phyloP scores from a whole-genome alignment of 352 stramenopile genomes.

The Phytophthora citrophthora region DNA sequence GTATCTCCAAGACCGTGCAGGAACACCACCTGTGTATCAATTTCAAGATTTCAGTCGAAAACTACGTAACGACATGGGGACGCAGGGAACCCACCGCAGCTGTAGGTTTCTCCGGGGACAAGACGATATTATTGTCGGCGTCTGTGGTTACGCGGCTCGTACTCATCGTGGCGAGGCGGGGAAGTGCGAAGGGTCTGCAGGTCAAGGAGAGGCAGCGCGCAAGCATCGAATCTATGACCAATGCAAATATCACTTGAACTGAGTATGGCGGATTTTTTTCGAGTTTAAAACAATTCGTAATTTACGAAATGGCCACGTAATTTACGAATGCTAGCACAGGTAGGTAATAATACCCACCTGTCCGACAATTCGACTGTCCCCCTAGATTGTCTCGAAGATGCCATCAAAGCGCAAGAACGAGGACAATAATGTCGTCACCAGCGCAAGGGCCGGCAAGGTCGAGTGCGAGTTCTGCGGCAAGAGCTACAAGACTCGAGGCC shows the following conservation, averaged over 20 bases:
- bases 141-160: conserved; percentile 37
- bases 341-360: too few species aligned
- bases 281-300: too few species aligned
- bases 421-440: too few species aligned
- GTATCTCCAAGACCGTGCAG: conserved; percentile 94
- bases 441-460: neutral
- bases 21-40: conserved; percentile 60
- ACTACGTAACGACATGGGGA: too few species aligned
- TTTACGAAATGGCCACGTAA: too few species aligned
- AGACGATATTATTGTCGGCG: conserved; percentile 42
- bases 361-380: too few species aligned
- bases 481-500: neutral
- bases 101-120: conserved; percentile 41
- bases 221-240: conserved; percentile 19
- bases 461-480: neutral
- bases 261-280: neutral
- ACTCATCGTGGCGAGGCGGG: conserved; percentile 16
- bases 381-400: too few species aligned
- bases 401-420: too few species aligned
- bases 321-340: too few species aligned
- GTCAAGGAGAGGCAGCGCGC: neutral
- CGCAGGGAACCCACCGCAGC: conserved; percentile 24
- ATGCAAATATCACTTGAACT: neutral
- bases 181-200: conserved; percentile 13
- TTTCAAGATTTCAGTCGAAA: neutral